Base-by-base conservation (phyloP, 495 filamentous ascomycete species). In the Xylaria flabelliformis region DNA sequence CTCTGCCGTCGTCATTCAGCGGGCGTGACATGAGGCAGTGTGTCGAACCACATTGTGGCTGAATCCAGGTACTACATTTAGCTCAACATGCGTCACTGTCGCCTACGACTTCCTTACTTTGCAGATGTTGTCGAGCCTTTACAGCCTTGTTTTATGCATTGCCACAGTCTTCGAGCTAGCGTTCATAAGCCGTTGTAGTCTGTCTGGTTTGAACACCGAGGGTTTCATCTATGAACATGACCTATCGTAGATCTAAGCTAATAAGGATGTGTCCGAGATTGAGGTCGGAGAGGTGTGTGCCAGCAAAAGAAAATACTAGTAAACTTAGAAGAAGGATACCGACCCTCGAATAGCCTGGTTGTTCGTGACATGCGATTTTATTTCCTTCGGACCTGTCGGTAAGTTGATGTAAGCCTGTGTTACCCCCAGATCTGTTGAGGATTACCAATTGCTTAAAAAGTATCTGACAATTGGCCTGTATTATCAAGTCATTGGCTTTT, bases 91-190 rank as follows among this genome's bases (percentile, higher is more conserved):
- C 15, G 64, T 32, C 29, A 7, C 26, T 17, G 46, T 67, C 64
- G 32, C 4, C n/a, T 51, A 32, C 12, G n/a, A 10, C 63, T 34
- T 50, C 42, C 41, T 44, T 26, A 44, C 59, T 65, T 44, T 53
- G 19, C 65, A 51, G 50, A 56, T 56, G 10, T 21, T 36, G 12
- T 24, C 19, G 5, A 44, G 21, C 50, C 26, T 41, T 53, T 46
- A 67, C n/a, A 67, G 65, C 65, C 65, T 41, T 51, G 4, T 26
- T 67, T n/a, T 21, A 17, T 34, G 51, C 48, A 67, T 55, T 50
- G 29, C 4, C n/a, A 67, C 32, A 19, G 19, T 32, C 21, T 17
- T 32, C 8, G 4, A 8, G 32, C 61, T 26, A 29, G 39, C n/a
- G 50, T 17, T 12, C 4, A 19, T 19, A 17, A 29, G 32, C 21